phyloP scores from a whole-genome alignment of 2,329 filamentous ascomycete genomes.

The Ophiocordyceps unilateralis region DNA sequence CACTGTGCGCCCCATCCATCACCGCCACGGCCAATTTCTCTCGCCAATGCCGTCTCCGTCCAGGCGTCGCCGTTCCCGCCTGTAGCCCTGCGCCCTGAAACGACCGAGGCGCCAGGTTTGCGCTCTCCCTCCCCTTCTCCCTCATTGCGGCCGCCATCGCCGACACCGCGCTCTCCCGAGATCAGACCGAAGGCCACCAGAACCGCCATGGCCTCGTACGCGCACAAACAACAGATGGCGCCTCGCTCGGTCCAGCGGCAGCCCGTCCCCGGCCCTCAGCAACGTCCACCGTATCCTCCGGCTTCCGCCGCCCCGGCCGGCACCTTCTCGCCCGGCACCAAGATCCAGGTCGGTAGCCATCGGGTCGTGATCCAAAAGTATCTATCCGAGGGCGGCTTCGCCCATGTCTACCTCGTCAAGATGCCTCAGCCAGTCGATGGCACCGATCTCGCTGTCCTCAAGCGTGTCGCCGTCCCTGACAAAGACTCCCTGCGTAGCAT shows the following conservation, averaged over 20 bases:
- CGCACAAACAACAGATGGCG: slow-evolving; percentile 17
- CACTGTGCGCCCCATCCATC: background rate
- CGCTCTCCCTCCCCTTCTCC: background rate
- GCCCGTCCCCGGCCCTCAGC: slow-evolving; percentile 24
- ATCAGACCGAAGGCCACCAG: no score
- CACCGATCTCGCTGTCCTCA: slow-evolving; percentile 69
- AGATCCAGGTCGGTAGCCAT: slow-evolving; percentile 89
- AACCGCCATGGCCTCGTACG: slow-evolving; percentile 18
- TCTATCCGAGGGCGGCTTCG: slow-evolving; percentile 93
- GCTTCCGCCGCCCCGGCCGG: slow-evolving; percentile 54
- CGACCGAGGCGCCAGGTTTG: background rate
- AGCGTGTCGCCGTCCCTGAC: slow-evolving; percentile 91
- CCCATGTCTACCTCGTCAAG: slow-evolving; percentile 93
- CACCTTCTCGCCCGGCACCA: slow-evolving; percentile 84
- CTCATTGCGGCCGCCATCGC: background rate
- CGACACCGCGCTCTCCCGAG: background rate
- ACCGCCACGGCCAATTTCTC: background rate
- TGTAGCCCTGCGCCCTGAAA: background rate
- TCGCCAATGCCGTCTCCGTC: background rate
- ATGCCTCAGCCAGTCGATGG: slow-evolving; percentile 61
- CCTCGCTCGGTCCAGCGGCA: slow-evolving; percentile 16
- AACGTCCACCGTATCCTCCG: slow-evolving; percentile 18
- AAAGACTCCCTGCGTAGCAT: slow-evolving; percentile 89
- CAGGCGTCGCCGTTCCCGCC: background rate
- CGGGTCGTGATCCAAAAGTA: slow-evolving; percentile 92